These are phyloP conservation scores for Coprinopsis strossmayeri DNA, from an alignment of 768 basidiomycete species.

Conservation along the genomic window DNA sequence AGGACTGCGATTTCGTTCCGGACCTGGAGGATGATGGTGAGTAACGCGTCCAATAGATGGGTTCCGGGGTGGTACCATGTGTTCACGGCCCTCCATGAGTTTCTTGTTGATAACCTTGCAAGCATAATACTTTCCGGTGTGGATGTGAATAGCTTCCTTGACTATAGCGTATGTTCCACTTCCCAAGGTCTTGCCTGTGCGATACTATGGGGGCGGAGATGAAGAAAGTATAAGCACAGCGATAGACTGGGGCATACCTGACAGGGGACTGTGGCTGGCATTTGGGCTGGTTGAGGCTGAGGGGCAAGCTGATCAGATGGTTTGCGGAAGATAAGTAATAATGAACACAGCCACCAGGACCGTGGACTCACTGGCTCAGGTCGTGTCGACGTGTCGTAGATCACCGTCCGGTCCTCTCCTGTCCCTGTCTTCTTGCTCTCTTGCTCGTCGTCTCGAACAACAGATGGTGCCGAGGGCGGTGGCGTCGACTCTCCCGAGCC, in stretches of 20 bases:
- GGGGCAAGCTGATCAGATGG: constrained; percentile 11
- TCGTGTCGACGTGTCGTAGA: constrained; percentile 14
- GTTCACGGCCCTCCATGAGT: constrained; percentile 94
- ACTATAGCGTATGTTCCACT: constrained; percentile 95
- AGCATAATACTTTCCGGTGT: constrained; percentile 88
- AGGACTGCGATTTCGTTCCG: constrained; percentile 96
- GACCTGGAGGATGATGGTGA: constrained; percentile 45
- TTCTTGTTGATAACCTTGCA: constrained; percentile 99
- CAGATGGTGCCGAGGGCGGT: not conserved
- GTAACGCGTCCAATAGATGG: constrained; percentile 1
- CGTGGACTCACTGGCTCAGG: not conserved
- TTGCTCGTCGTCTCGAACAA: not conserved
- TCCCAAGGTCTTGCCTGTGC: constrained; percentile 81
- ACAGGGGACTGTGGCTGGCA: constrained; percentile 40
- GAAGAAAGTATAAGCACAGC: constrained; percentile 3
- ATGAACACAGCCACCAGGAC: constrained; percentile 7
- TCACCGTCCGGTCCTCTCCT: constrained; percentile 15
- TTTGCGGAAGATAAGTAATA: constrained; percentile 5
- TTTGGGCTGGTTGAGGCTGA: constrained; percentile 11
- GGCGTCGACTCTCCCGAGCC: constrained; percentile 1
- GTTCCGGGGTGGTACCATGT: constrained; percentile 64
- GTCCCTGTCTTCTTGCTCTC: constrained; percentile 8
- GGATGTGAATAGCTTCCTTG: constrained; percentile 92
- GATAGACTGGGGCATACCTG: constrained; percentile 27
- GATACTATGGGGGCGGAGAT: constrained; percentile 44